A percentile compares a stretch with the other conserved stretches of the same genome.
Conservation (phyloP, 2,329 filamentous ascomycete genomes). For the Cercospora nicotianae region DNA sequence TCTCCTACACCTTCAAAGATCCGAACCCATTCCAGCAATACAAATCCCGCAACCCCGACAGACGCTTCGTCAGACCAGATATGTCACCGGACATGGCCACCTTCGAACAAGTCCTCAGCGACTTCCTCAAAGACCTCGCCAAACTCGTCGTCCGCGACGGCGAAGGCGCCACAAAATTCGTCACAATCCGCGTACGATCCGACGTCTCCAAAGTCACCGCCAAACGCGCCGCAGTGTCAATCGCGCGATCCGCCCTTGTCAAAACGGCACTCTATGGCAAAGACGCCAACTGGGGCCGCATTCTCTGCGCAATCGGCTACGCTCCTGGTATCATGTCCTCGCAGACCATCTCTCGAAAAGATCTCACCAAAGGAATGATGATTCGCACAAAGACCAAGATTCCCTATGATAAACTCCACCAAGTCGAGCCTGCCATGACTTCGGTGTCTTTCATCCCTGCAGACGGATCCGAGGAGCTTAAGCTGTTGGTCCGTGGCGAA, state of each 20-base stretch:
- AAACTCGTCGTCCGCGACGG: constrained; percentile 94
- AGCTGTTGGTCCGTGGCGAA: constrained; percentile 75
- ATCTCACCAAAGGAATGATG: neutral
- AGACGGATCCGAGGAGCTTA: constrained; percentile 74
- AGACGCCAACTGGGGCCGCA: constrained; percentile 98
- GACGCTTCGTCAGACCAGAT: neutral
- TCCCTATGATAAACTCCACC: constrained; percentile 35
- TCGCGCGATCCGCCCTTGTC: constrained; percentile 87
- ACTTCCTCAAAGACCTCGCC: constrained; percentile 79
- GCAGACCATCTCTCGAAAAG: constrained; percentile 24
- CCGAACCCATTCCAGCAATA: neutral
- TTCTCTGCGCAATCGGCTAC: constrained; percentile 92
- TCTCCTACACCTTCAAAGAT: neutral
- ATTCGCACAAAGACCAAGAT: neutral
- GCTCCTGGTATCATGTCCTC: constrained; percentile 55
- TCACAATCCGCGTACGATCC: constrained; percentile 75
- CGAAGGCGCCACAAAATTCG: constrained; percentile 97
- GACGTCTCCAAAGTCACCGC: constrained; percentile 49
- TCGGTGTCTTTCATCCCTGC: constrained; percentile 76
- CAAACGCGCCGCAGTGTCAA: constrained; percentile 77
- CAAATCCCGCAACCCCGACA: neutral
- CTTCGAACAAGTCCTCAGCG: constrained; percentile 63
- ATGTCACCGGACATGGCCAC: neutral
- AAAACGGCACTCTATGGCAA: constrained; percentile 97
- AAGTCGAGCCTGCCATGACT: constrained; percentile 68